A percentile compares a stretch with the other conserved stretches of the same genome.
Conservation (phyloP, 371 early-diverging fungal species). For the Mortierella sp. region DNA sequence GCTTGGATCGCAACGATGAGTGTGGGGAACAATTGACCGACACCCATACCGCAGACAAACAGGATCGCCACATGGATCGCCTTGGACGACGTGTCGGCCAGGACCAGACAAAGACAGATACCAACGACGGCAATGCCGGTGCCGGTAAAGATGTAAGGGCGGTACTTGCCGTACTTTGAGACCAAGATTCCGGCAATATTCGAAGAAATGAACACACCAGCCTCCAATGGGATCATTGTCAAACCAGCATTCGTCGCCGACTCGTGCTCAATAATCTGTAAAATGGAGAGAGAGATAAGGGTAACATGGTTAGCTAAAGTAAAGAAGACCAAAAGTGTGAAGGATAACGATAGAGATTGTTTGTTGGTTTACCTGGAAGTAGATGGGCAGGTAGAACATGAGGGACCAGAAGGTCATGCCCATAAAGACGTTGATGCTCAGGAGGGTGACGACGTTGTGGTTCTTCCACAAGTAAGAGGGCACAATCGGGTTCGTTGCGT, state of each 20-base stretch:
- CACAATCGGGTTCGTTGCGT: slow-evolving; percentile 71
- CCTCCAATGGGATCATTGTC: slow-evolving; percentile 73
- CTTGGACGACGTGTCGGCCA: slow-evolving; percentile 37
- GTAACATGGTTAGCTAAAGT: slow-evolving; percentile 5
- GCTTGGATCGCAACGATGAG: slow-evolving; percentile 68
- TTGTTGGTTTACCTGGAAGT: slow-evolving; percentile 66
- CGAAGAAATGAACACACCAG: slow-evolving; percentile 55
- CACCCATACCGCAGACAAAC: slow-evolving; percentile 67
- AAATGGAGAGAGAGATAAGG: slow-evolving; percentile 50
- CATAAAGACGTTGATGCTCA: slow-evolving; percentile 65
- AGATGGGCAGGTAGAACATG: slow-evolving; percentile 80
- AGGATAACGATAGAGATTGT: slow-evolving; percentile 46
- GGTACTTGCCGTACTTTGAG: slow-evolving; percentile 55
- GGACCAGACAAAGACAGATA: slow-evolving; percentile 63
- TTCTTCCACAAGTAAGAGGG: slow-evolving; percentile 60
- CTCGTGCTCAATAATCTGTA: slow-evolving; percentile 61
- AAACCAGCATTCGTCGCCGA: slow-evolving; percentile 69
- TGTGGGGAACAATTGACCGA: slow-evolving; percentile 54
- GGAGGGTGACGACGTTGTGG: slow-evolving; percentile 61
- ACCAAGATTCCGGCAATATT: slow-evolving; percentile 58
- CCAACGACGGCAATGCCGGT: slow-evolving; percentile 59
- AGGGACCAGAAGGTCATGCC: slow-evolving; percentile 79
- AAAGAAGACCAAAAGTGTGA: too few relatives aligned
- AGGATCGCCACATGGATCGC: slow-evolving; percentile 60
- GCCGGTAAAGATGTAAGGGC: slow-evolving; percentile 58